Evolutionary conservation across 371 early-diverging fungal species (phyloP).

Genomic region (Mucor sp.): DNA sequence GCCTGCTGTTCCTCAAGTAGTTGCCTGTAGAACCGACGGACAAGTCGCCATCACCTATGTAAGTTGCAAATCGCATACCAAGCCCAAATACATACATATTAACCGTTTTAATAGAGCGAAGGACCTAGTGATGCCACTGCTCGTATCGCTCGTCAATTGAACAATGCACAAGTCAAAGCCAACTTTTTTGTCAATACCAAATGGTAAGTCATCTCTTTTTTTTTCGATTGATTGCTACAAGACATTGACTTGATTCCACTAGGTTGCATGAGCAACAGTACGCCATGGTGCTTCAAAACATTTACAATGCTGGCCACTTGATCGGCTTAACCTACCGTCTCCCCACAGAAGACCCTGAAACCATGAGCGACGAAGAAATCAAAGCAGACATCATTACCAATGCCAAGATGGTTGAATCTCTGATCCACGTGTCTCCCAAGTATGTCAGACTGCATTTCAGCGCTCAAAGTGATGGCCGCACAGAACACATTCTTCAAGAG

Average conservation of each 20-base stretch:
- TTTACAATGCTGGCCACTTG: conserved; percentile 58
- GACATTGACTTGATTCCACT: not conserved
- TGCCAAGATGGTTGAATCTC: conserved; percentile 45
- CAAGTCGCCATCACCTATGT: conserved; percentile 64
- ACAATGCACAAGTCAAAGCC: conserved; percentile 54
- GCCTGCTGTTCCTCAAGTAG: conserved; percentile 16
- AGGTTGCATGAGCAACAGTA: conserved; percentile 54
- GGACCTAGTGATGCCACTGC: conserved; percentile 65
- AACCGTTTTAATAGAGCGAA: conserved; percentile 44
- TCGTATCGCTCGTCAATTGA: conserved; percentile 55
- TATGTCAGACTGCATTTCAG: conserved; percentile 59
- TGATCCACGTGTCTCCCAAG: conserved; percentile 56
- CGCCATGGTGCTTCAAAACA: conserved; percentile 52
- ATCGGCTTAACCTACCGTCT: conserved; percentile 65
- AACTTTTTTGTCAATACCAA: conserved; percentile 63
- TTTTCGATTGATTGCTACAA: not conserved
- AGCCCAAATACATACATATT: not conserved
- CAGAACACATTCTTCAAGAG: conserved; percentile 43
- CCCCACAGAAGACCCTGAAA: conserved; percentile 48
- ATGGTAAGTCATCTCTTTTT: conserved; percentile 35
- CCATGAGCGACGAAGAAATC: conserved; percentile 49
- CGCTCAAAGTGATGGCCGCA: conserved; percentile 41
- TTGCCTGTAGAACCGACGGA: conserved; percentile 44
- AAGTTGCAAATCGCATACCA: conserved; percentile 21
- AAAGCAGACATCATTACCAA: conserved; percentile 49